These are phyloP conservation scores for Verticillium longisporum DNA, from an alignment of 2,329 filamentous ascomycete species.

Conservation along the genomic window DNA sequence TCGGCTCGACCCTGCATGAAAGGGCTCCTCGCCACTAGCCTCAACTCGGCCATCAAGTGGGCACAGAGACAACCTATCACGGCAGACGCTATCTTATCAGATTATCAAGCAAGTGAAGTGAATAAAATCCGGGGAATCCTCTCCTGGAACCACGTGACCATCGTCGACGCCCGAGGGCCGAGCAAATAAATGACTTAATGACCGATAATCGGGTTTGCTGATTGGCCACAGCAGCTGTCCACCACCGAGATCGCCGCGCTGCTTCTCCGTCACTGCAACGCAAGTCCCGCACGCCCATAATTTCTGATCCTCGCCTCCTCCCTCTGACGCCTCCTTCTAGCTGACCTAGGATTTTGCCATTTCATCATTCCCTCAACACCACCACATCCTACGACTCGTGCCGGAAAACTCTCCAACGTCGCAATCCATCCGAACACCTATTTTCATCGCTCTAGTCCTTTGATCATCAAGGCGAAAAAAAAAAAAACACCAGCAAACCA, in stretches of 20 bases:
- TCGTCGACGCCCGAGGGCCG: constrained; percentile 9
- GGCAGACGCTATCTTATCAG: not conserved
- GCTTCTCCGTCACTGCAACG: constrained; percentile 11
- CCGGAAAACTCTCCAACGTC: constrained; percentile 6
- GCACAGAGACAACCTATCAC: not conserved
- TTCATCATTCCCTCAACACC: constrained; percentile 17
- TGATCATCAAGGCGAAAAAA: not conserved
- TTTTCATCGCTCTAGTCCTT: not conserved
- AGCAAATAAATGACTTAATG: constrained; percentile 6
- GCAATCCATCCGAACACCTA: not conserved
- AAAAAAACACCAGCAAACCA: not conserved
- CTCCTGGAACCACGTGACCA: not conserved
- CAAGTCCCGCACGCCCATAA: constrained; percentile 10
- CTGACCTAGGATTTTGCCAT: constrained; percentile 11
- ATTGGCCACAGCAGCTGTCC: constrained; percentile 6
- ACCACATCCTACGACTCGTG: constrained; percentile 11
- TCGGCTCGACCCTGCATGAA: not conserved
- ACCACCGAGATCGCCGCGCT: constrained; percentile 13
- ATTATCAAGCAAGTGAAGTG: not conserved
- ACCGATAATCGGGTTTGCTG: constrained; percentile 4
- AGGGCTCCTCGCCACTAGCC: not conserved
- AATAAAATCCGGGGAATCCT: not conserved
- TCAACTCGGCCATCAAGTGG: not conserved
- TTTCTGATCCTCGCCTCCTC: constrained; percentile 1
- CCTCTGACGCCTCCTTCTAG: not conserved